Evolutionary conservation across 1,284 basidiomycete genomes (phyloP).

Genomic region (Takashimella tepidaria): DNA sequence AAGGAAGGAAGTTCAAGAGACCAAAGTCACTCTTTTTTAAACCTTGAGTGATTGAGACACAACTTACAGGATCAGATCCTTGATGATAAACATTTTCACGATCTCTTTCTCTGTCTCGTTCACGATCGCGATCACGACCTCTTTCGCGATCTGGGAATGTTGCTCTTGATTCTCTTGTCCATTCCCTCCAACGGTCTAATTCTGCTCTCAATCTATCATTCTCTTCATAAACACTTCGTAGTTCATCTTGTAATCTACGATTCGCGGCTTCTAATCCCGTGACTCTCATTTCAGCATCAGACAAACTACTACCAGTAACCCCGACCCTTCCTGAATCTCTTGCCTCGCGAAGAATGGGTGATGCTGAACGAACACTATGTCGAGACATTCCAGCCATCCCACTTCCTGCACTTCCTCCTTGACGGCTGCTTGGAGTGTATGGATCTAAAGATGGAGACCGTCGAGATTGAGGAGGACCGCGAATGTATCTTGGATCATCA

Average conservation of each 20-base stretch:
- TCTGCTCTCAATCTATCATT: conserved; percentile 26
- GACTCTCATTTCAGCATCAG: conserved; percentile 25
- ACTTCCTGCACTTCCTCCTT: no score
- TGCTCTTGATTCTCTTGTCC: conserved; percentile 20
- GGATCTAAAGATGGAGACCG: not conserved
- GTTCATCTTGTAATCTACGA: conserved; percentile 30
- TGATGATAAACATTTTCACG: not conserved
- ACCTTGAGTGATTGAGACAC: not conserved
- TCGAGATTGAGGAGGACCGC: not conserved
- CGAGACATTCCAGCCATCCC: no score
- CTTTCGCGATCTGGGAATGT: no score
- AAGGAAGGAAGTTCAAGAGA: not conserved
- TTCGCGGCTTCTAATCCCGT: conserved; percentile 35
- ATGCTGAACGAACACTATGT: not conserved
- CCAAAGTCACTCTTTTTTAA: no score
- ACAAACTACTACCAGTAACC: conserved; percentile 5
- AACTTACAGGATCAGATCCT: not conserved
- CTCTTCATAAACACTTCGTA: conserved; percentile 24
- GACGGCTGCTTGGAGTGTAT: not conserved
- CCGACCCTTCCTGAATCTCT: not conserved
- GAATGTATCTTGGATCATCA: not conserved
- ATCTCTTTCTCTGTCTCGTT: not conserved
- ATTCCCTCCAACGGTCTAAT: conserved; percentile 18
- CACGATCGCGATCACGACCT: not conserved
- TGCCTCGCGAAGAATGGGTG: not conserved